phyloP scores from a whole-genome alignment of 1,284 basidiomycete genomes.

The Boletus subluridellus region DNA sequence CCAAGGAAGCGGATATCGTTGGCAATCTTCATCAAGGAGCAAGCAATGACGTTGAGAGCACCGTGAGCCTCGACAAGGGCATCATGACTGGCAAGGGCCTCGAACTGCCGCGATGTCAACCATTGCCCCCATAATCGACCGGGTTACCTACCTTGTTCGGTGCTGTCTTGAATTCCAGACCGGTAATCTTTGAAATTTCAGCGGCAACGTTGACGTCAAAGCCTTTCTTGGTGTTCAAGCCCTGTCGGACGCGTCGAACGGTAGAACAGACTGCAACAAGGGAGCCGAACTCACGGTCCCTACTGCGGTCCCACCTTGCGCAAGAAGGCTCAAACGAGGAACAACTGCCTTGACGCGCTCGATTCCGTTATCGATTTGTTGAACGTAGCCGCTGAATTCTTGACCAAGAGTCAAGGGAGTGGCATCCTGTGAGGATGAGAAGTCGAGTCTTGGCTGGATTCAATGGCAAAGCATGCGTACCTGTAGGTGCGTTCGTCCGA shows the following conservation, averaged over 20 bases:
- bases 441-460: neutral
- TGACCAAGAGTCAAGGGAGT: constrained; percentile 97
- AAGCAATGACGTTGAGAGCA: constrained; percentile 92
- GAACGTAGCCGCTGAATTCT: constrained; percentile 98
- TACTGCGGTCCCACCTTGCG: constrained; percentile 98
- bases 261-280: neutral
- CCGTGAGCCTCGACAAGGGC: constrained; percentile 97
- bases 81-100: constrained; percentile 95
- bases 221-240: constrained; percentile 94
- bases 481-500: constrained; percentile 96
- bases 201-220: constrained; percentile 94
- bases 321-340: constrained; percentile 86
- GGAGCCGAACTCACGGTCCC: constrained; percentile 70
- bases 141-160: constrained; percentile 81
- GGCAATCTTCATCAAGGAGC: constrained; percentile 98
- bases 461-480: constrained; percentile 31
- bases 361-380: constrained; percentile 91
- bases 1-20: constrained; percentile 99
- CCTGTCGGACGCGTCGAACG: constrained; percentile 47
- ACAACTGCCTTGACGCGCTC: constrained; percentile 80
- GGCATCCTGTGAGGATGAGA: constrained; percentile 67
- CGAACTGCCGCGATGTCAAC: constrained; percentile 60
- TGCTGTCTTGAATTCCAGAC: constrained; percentile 89
- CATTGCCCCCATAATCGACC: neutral
- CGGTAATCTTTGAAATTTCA: constrained; percentile 91